phyloP scores from a whole-genome alignment of 495 filamentous ascomycete species.

The Choiromyces venosus region DNA sequence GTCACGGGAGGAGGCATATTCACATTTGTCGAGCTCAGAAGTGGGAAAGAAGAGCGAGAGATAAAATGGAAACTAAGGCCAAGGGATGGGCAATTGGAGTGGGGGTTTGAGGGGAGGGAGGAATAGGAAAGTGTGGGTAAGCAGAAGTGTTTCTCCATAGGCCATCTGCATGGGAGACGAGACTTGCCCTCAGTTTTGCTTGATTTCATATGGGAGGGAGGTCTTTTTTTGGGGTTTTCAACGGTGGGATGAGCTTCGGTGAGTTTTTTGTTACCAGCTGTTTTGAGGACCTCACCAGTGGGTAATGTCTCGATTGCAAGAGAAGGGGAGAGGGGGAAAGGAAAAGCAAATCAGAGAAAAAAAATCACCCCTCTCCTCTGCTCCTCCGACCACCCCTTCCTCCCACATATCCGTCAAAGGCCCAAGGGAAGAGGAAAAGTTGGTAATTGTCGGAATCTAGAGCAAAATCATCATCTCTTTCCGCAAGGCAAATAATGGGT shows the following conservation, averaged over 20 bases:
- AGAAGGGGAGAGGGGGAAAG: background rate
- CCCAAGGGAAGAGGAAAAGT: background rate
- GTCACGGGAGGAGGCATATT: conserved; percentile 28
- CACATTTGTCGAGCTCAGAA: conserved; percentile 21
- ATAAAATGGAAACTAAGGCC: background rate
- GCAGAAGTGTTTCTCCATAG: background rate
- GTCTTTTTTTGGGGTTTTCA: conserved; percentile 10
- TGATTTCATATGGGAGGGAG: background rate
- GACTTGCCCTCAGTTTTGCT: background rate
- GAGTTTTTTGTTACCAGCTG: conserved; percentile 7
- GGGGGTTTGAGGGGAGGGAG: background rate
- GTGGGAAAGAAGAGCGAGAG: conserved; percentile 22
- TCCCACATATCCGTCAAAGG: conserved; percentile 26
- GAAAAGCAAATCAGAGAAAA: background rate
- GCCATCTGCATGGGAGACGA: background rate
- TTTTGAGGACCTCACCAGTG: conserved; percentile 7
- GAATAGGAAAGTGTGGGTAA: background rate
- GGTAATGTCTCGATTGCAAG: conserved; percentile 23
- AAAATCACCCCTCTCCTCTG: conserved; percentile 20
- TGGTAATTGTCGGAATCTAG: conserved; percentile 13
- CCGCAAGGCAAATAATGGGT: background rate
- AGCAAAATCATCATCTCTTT: conserved; percentile 11
- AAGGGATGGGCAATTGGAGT: background rate
- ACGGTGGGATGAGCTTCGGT: conserved; percentile 14
- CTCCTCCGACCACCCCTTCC: background rate